phyloP scores from a whole-genome alignment of 202 grass and related monocot genomes.

The Carex arenaria region DNA sequence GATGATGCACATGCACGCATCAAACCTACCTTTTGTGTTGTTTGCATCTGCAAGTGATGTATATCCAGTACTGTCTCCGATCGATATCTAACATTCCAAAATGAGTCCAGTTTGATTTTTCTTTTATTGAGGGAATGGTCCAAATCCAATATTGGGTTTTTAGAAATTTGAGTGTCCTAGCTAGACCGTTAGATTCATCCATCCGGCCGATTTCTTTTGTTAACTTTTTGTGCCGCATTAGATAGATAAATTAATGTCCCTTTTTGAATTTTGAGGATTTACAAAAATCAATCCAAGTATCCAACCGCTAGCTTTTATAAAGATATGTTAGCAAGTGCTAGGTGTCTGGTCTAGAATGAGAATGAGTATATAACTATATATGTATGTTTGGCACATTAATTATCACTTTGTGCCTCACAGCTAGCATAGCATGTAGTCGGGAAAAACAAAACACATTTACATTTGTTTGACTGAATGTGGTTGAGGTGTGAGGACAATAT shows the following conservation, averaged over 20 bases:
- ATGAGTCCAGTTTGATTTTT: background rate
- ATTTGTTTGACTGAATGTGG: background rate
- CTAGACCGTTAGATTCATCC: background rate
- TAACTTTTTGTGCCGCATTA: background rate
- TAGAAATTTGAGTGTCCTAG: background rate
- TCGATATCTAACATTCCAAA: background rate
- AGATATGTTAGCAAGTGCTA: background rate
- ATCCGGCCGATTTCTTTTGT: background rate
- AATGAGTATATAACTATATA: no score
- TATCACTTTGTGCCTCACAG: background rate
- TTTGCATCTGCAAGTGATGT: background rate
- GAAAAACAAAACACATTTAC: background rate
- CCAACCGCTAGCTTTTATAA: background rate
- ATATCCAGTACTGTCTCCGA: background rate
- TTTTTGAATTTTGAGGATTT: background rate
- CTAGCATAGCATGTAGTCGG: background rate
- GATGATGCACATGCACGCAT: constrained; percentile 13
- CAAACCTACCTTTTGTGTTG: background rate
- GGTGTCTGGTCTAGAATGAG: background rate
- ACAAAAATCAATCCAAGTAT: background rate
- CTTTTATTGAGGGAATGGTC: background rate
- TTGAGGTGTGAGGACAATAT: background rate
- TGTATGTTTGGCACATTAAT: background rate
- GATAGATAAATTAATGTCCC: background rate
- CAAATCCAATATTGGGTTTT: background rate